Conservation (phyloP, 164 flowering plant genomes). For the Stephania yunnanensis region DNA sequence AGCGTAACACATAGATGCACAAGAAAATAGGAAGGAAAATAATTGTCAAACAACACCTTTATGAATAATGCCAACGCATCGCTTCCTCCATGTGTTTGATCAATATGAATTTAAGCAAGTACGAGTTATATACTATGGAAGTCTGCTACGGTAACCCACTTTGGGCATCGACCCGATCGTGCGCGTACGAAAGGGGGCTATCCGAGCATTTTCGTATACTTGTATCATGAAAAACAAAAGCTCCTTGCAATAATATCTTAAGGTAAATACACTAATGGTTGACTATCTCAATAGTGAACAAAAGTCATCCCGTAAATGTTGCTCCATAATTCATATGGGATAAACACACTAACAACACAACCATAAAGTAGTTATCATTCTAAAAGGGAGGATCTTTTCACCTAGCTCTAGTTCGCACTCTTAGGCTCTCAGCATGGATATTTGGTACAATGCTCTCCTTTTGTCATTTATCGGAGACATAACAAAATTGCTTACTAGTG, state of each 20-base stretch:
- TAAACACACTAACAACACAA: too few relatives aligned
- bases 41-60: neutral
- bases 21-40: neutral
- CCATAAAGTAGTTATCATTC: neutral
- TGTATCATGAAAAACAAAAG: too few relatives aligned
- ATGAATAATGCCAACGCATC: neutral
- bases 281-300: neutral
- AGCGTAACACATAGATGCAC: neutral
- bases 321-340: neutral
- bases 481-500: neutral
- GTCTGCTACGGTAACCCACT: too few relatives aligned
- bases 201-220: too few relatives aligned
- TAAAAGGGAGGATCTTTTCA: neutral
- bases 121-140: too few relatives aligned
- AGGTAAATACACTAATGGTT: neutral
- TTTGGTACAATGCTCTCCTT: neutral
- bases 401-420: neutral
- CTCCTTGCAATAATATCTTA: neutral
- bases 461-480: neutral
- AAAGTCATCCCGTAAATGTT: neutral
- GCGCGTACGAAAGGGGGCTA: too few relatives aligned
- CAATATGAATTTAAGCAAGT: neutral
- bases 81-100: neutral
- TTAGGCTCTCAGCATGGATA: neutral
- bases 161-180: too few relatives aligned